A percentile compares a stretch with the other conserved stretches of the same genome.
Conservation (phyloP, 306 rosid species). For the Arachis hypogaea region DNA sequence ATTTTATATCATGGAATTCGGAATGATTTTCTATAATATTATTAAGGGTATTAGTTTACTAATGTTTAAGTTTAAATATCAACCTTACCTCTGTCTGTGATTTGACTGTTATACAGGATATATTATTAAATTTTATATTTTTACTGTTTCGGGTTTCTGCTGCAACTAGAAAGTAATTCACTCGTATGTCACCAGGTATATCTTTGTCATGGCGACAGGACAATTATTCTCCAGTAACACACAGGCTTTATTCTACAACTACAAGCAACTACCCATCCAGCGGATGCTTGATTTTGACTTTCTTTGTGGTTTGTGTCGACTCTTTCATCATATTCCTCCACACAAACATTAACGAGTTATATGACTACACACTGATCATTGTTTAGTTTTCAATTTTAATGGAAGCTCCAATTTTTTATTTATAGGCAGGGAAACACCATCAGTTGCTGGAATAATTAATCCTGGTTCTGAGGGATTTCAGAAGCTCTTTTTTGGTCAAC, state of each 20-base stretch:
- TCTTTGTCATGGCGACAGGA: constrained; percentile 72
- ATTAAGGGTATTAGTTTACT: background rate
- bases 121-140: background rate
- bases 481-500: constrained; percentile 90
- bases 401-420: constrained; percentile 32
- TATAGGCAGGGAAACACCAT: constrained; percentile 89
- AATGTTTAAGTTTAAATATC: constrained; percentile 13
- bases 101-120: background rate
- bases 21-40: background rate
- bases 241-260: constrained; percentile 85
- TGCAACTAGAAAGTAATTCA: constrained; percentile 32
- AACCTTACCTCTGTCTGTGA: background rate
- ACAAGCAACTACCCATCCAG: constrained; percentile 89
- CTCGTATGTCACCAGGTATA: constrained; percentile 46
- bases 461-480: constrained; percentile 96
- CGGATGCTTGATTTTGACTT: constrained; percentile 97
- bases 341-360: background rate
- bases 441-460: constrained; percentile 90
- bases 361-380: background rate
- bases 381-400: constrained; percentile 13
- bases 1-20: constrained; percentile 1
- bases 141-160: constrained; percentile 8
- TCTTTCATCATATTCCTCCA: constrained; percentile 23
- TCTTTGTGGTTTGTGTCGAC: constrained; percentile 68
- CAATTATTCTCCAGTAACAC: constrained; percentile 85